phyloP scores from a whole-genome alignment of 805 yeast species.

The Saccharomyces cerevisiae region DNA sequence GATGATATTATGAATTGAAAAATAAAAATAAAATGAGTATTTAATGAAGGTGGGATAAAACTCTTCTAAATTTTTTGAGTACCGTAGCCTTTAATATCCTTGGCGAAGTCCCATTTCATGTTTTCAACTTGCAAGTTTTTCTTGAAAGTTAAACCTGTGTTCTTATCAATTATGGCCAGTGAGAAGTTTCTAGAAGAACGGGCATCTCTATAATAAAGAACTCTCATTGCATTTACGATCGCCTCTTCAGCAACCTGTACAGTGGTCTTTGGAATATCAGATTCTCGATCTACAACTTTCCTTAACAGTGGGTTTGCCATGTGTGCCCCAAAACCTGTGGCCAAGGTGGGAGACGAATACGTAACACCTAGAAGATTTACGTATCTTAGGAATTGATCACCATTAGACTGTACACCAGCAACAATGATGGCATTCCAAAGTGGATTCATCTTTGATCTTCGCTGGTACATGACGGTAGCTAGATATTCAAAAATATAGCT shows the following conservation, averaged over 20 bases:
- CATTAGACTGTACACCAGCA: constrained; percentile 67
- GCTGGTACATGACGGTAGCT: constrained; percentile 71
- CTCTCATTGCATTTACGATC: constrained; percentile 85
- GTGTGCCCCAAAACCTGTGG: constrained; percentile 95
- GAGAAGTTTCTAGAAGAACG: constrained; percentile 83
- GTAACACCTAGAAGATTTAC: constrained; percentile 90
- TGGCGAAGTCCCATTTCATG: constrained; percentile 88
- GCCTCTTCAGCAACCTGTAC: constrained; percentile 70
- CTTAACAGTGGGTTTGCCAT: constrained; percentile 89
- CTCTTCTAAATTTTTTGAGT: constrained; percentile 41
- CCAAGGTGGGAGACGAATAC: constrained; percentile 77
- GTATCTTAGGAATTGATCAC: constrained; percentile 67
- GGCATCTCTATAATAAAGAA: constrained; percentile 91
- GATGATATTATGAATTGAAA: not conserved
- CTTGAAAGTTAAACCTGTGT: constrained; percentile 54
- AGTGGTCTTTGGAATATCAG: constrained; percentile 58
- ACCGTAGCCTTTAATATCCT: constrained; percentile 85
- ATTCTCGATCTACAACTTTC: constrained; percentile 70
- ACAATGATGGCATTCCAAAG: constrained; percentile 91
- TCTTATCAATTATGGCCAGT: constrained; percentile 63
- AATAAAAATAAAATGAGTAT: not conserved
- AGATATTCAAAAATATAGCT: constrained; percentile 82
- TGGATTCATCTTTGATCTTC: constrained; percentile 92
- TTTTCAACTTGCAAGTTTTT: constrained; percentile 59
- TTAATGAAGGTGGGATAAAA: not conserved